These are phyloP conservation scores for Xylaria castorea DNA, from an alignment of 495 filamentous ascomycete genomes.

Conservation along the genomic window DNA sequence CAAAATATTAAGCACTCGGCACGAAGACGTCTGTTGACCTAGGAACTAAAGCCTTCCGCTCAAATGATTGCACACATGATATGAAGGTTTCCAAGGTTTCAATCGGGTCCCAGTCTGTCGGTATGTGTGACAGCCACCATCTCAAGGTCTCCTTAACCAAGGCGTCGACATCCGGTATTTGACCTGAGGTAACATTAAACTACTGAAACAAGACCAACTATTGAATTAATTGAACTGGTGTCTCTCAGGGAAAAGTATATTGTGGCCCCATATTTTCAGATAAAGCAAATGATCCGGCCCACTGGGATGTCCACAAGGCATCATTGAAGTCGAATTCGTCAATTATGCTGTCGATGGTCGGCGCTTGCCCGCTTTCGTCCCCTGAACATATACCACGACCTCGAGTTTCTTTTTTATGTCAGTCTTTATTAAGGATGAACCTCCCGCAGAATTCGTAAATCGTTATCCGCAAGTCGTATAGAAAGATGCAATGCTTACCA, in stretches of 20 bases:
- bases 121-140: background rate
- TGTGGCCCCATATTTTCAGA: background rate
- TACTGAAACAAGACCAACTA: too few species aligned
- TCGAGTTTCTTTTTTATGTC: background rate
- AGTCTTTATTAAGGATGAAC: background rate
- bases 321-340: background rate
- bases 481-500: background rate
- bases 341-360: background rate
- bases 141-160: too few species aligned
- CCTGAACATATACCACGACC: background rate
- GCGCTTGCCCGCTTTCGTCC: background rate
- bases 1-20: too few species aligned
- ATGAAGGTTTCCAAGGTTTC: too few species aligned
- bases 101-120: too few species aligned
- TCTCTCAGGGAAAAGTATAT: background rate
- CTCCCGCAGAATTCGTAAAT: background rate
- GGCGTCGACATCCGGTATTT: background rate
- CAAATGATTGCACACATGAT: too few species aligned
- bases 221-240: background rate
- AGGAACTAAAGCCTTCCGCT: too few species aligned
- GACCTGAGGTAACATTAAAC: background rate
- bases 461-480: background rate
- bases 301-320: background rate
- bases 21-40: too few species aligned
- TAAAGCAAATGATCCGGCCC: background rate